phyloP scores from a whole-genome alignment of 768 basidiomycete species.

The Cyathus striatus region DNA sequence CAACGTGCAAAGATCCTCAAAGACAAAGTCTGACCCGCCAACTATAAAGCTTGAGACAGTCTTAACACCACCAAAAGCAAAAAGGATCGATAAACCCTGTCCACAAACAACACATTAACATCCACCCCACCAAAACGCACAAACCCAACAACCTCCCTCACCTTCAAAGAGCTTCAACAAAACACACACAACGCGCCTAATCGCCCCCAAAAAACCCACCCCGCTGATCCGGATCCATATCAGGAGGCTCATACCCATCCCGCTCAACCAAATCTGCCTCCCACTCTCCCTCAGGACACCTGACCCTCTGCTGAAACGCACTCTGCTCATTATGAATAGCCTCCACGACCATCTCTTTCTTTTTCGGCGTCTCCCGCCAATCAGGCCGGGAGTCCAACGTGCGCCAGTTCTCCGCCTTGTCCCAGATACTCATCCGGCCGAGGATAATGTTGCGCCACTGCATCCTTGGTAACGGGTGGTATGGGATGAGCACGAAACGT shows the following conservation, averaged over 20 bases:
- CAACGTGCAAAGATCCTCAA: too few relatives aligned
- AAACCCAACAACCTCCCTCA: too few relatives aligned
- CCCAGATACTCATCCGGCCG: conserved; percentile 11
- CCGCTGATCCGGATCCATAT: conserved; percentile 11
- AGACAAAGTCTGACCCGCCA: too few relatives aligned
- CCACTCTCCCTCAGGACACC: conserved; percentile 13
- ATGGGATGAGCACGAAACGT: conserved; percentile 16
- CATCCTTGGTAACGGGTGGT: conserved; percentile 12
- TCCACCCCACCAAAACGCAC: too few relatives aligned
- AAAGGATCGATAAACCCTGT: background rate
- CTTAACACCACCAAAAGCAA: background rate
- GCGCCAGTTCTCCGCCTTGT: conserved; percentile 11
- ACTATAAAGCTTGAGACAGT: background rate
- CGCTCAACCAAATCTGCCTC: conserved; percentile 19
- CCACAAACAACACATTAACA: background rate
- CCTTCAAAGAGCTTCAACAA: too few relatives aligned
- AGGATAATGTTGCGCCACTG: conserved; percentile 17
- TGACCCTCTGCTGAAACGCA: background rate
- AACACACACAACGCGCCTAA: background rate
- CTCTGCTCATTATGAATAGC: background rate
- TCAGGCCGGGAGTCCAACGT: background rate
- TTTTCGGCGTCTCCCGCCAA: background rate
- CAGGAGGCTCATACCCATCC: conserved; percentile 11
- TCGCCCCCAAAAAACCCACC: background rate
- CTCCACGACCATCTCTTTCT: background rate